Conservation (phyloP, 768 basidiomycete genomes). For the Thelephora ganbajun region DNA sequence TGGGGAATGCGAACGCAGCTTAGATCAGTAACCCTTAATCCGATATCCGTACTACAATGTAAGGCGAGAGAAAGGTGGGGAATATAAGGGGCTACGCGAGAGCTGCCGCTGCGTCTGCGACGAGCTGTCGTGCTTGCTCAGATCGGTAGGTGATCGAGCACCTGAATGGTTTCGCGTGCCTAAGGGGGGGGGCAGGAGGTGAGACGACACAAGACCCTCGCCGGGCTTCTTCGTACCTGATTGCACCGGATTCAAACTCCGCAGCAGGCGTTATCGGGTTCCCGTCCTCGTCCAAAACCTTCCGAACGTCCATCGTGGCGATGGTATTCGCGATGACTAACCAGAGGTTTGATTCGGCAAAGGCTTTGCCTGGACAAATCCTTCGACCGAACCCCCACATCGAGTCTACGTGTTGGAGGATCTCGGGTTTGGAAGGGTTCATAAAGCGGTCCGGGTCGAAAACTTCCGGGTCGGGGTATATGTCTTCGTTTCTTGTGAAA, state of each 20-base stretch:
- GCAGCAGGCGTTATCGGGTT: slow-evolving; percentile 31
- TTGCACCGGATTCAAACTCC: slow-evolving; percentile 44
- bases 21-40: no score
- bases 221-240: slow-evolving; percentile 26
- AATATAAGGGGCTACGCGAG: no score
- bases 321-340: not conserved
- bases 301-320: slow-evolving; percentile 9
- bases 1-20: no score
- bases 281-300: slow-evolving; percentile 30
- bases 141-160: not conserved
- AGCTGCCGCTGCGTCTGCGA: not conserved
- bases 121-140: not conserved
- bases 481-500: slow-evolving; percentile 22
- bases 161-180: not conserved
- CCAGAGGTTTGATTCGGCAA: not conserved
- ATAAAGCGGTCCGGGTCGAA: slow-evolving; percentile 46
- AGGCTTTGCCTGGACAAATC: slow-evolving; percentile 12
- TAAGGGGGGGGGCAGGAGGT: not conserved
- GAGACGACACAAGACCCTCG: not conserved
- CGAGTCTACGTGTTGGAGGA: slow-evolving; percentile 23
- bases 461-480: slow-evolving; percentile 33
- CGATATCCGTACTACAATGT: no score
- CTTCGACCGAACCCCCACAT: slow-evolving; percentile 37
- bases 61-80: no score
- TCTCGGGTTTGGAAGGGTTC: slow-evolving; percentile 12